Conservation (phyloP, 805 yeast species). For the Yamadazyma phyllophila region DNA sequence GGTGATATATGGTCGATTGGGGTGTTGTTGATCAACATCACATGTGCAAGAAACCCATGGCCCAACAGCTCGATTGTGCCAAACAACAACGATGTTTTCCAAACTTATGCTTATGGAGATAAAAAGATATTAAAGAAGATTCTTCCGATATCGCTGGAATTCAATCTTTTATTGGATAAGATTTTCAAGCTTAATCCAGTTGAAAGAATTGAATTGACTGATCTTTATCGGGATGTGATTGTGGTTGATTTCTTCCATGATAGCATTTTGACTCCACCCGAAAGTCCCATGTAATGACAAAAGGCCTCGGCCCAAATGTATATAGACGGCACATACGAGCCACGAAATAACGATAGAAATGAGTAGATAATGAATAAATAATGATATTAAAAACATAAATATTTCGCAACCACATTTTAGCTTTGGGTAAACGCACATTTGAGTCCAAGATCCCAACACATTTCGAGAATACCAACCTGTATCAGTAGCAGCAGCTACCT, state of each 20-base stretch:
- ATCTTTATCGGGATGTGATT: constrained; percentile 39
- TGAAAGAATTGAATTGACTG: constrained; percentile 42
- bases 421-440: not conserved
- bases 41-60: constrained; percentile 91
- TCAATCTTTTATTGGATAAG: constrained; percentile 49
- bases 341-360: constrained; percentile 2
- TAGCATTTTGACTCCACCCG: constrained; percentile 15
- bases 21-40: constrained; percentile 72
- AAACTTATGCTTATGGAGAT: constrained; percentile 59
- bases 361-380: not conserved
- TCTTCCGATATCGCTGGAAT: constrained; percentile 67
- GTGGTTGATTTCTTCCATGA: constrained; percentile 29
- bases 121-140: constrained; percentile 55
- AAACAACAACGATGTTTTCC: constrained; percentile 57
- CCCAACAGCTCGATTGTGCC: constrained; percentile 63
- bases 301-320: not conserved
- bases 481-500: not conserved
- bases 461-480: not conserved
- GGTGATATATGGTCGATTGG: constrained; percentile 87
- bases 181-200: constrained; percentile 49
- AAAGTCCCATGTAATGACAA: constrained; percentile 12
- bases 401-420: not conserved
- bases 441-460: constrained; percentile 1
- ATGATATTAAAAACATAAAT: no score
- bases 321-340: not conserved